Conservation (phyloP, 352 stramenopile species). For the Thalassiosira mediterranea region DNA sequence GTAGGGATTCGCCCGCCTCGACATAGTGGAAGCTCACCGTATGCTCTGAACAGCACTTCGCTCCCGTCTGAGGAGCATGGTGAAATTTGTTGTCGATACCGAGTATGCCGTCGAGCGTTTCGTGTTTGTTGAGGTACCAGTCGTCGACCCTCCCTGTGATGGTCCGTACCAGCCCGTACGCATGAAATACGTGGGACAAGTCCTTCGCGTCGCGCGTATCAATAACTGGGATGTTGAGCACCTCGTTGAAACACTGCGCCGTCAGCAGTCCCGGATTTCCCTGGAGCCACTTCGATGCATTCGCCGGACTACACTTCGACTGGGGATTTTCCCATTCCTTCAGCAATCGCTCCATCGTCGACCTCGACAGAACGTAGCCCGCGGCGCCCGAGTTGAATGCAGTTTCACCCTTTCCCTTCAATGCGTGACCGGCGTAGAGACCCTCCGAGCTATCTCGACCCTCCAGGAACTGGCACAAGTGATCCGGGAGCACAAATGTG, state of each 20-base stretch:
- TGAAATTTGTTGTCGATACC: constrained; percentile 58
- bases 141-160: constrained; percentile 71
- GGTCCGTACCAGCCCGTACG: constrained; percentile 71
- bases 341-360: constrained; percentile 66
- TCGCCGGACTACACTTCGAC: constrained; percentile 36
- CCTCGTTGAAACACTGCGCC: constrained; percentile 72
- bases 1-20: constrained; percentile 66
- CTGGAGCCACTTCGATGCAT: constrained; percentile 67
- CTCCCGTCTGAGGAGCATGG: constrained; percentile 48
- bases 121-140: constrained; percentile 82
- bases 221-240: constrained; percentile 47
- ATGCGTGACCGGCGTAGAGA: constrained; percentile 78
- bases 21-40: constrained; percentile 86
- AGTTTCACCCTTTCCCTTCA: constrained; percentile 63
- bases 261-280: constrained; percentile 80
- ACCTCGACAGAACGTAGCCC: constrained; percentile 78
- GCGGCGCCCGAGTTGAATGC: constrained; percentile 83
- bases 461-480: constrained; percentile 78
- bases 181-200: constrained; percentile 79
- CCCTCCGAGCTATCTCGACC: constrained; percentile 53
- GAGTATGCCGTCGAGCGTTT: constrained; percentile 54
- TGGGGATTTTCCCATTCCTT: constrained; percentile 52
- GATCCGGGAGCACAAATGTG: constrained; percentile 82
- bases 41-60: constrained; percentile 66
- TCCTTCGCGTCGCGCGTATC: constrained; percentile 70